Evolutionary conservation across 768 basidiomycete species (phyloP), one percentile per base, ranked within the genome.

Genomic region (Psilocybe azurescens): DNA sequence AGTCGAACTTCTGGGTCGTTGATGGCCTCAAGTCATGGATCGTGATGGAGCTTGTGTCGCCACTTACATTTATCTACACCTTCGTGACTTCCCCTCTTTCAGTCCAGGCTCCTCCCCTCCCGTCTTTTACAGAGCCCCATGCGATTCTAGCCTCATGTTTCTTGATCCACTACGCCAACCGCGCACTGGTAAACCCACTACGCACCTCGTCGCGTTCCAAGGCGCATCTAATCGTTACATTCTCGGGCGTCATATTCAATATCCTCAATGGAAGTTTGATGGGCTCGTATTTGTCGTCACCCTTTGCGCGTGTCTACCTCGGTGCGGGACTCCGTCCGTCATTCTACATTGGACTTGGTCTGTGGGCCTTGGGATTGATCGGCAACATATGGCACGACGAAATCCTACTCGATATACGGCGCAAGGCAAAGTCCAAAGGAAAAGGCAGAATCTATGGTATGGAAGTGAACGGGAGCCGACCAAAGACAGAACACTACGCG

Each of bases 361-460:
- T 95, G 2, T 98, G 94, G 91, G 78, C 79, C 0, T 36, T 77
- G 0, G 97, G 97, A 0, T 82, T 95, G 47, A 76, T 71, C 0
- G 93, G 94, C 0, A 99, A 99, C 74, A 78, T 97, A 33, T 78
- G 84, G 36, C 95, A 97, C 74, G 97, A 99, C 76, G 95, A 97
- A 72, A 82, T 98, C 30, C 86, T 99, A 8, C 81, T 94, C 70
- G 81, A 90, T 68, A 86, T 99, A 56, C 86, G 95, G 5, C 84
- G 91, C 63, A 86, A 86, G 38, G 86, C 88, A 56, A 79, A 72
- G 20, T 72, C 71, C 20, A 80, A 79, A 63, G 70, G 72, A 53
- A 77, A 75, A 65, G 74, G 65, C 52, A 70, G 68, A 36, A 58
- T 46, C 3, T 59, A 54, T 30, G 58, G 56, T 5, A 11, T 44